Evolutionary conservation across 1,139 yeast species (phyloP).

Genomic region (Magnusiomyces sp.): DNA sequence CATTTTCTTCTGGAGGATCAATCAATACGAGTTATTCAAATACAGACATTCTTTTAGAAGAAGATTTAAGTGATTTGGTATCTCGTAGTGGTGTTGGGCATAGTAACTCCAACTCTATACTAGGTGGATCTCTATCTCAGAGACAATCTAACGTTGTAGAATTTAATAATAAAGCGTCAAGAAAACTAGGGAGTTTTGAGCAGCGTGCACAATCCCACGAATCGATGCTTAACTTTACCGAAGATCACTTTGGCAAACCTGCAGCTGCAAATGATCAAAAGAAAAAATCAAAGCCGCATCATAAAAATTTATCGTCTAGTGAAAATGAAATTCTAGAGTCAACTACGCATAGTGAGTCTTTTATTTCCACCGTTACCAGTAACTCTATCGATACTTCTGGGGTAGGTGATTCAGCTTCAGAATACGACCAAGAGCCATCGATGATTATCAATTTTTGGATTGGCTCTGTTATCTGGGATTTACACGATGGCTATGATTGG

Average conservation of each 20-base stretch:
- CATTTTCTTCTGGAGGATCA: slow-evolving; percentile 18
- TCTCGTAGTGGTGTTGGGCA: slow-evolving; percentile 13
- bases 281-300: too few relatives aligned
- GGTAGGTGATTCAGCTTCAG: too few relatives aligned
- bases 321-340: too few relatives aligned
- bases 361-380: too few relatives aligned
- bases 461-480: slow-evolving; percentile 36
- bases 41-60: slow-evolving; percentile 30
- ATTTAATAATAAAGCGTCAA: slow-evolving; percentile 8
- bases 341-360: too few relatives aligned
- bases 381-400: too few relatives aligned
- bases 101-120: slow-evolving; percentile 7
- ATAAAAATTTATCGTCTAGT: too few relatives aligned
- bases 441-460: slow-evolving; percentile 7
- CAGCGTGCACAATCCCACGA: slow-evolving; percentile 26
- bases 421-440: neutral
- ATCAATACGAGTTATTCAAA: slow-evolving; percentile 19
- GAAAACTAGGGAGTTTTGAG: slow-evolving; percentile 19
- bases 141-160: slow-evolving; percentile 10
- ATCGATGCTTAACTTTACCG: slow-evolving; percentile 32
- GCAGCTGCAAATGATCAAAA: neutral
- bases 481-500: slow-evolving; percentile 95
- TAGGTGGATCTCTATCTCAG: neutral
- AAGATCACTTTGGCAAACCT: slow-evolving; percentile 39
- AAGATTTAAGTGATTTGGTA: slow-evolving; percentile 29